Evolutionary conservation across 768 basidiomycete genomes (phyloP).

Genomic region (Fibroporia radiculosa): DNA sequence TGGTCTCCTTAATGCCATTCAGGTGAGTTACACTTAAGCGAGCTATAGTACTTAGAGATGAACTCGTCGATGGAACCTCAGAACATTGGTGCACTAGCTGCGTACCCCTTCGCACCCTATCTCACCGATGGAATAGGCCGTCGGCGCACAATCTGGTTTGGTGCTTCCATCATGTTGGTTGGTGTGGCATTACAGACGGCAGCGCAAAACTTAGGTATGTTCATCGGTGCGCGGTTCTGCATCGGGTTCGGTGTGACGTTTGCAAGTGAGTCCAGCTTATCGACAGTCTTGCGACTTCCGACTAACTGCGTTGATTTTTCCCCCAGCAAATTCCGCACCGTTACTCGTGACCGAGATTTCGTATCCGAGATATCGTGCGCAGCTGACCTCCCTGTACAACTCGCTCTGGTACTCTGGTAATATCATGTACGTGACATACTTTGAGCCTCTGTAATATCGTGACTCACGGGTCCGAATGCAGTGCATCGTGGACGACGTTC

Average conservation of each 20-base stretch:
- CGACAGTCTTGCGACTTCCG: not conserved
- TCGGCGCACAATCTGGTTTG: slow-evolving; percentile 27
- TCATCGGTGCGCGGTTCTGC: slow-evolving; percentile 47
- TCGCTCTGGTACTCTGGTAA: slow-evolving; percentile 83
- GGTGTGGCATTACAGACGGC: slow-evolving; percentile 33
- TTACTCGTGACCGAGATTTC: slow-evolving; percentile 82
- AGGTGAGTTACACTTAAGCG: slow-evolving; percentile 15
- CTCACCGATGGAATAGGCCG: slow-evolving; percentile 33
- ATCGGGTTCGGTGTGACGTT: slow-evolving; percentile 75
- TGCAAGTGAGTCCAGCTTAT: slow-evolving; percentile 36
- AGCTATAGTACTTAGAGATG: not conserved
- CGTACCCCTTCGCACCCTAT: slow-evolving; percentile 33
- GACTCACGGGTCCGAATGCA: slow-evolving; percentile 16
- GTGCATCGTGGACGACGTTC: slow-evolving; percentile 77
- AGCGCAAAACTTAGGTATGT: slow-evolving; percentile 33
- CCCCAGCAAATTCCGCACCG: slow-evolving; percentile 62
- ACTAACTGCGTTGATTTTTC: slow-evolving; percentile 3
- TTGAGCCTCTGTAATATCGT: slow-evolving; percentile 20
- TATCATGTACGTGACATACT: slow-evolving; percentile 45
- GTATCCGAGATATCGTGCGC: slow-evolving; percentile 76
- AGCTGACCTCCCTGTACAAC: slow-evolving; percentile 73
- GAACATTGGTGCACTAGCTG: slow-evolving; percentile 32
- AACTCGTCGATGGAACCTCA: slow-evolving; percentile 9
- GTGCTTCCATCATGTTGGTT: slow-evolving; percentile 31
- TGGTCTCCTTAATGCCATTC: slow-evolving; percentile 30